These are phyloP conservation scores for Saxophila tyrrhenica DNA, from an alignment of 495 filamentous ascomycete species.

Conservation along the genomic window DNA sequence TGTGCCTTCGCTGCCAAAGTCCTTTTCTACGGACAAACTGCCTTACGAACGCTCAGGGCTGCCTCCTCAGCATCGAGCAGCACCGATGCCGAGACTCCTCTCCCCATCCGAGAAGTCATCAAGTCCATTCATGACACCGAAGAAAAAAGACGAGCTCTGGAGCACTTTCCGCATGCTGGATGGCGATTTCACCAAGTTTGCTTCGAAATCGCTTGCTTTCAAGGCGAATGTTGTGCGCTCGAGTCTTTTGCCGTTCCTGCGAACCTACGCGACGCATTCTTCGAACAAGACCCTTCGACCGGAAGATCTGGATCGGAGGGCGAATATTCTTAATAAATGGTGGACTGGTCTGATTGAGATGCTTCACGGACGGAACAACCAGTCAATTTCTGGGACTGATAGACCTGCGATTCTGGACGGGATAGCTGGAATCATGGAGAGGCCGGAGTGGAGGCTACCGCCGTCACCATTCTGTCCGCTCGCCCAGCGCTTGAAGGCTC, in stretches of 20 bases:
- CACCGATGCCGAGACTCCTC: slow-evolving; percentile 40
- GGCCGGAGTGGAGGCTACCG: slow-evolving; percentile 79
- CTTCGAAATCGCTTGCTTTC: slow-evolving; percentile 60
- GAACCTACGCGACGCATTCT: slow-evolving; percentile 55
- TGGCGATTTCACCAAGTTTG: slow-evolving; percentile 61
- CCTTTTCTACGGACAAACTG: slow-evolving; percentile 49
- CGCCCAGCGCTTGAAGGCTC: slow-evolving; percentile 35
- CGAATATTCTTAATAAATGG: slow-evolving; percentile 84
- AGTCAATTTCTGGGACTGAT: slow-evolving; percentile 64
- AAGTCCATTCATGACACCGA: slow-evolving; percentile 23
- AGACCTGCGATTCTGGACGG: slow-evolving; percentile 75
- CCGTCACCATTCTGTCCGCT: slow-evolving; percentile 54
- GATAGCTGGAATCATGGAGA: slow-evolving; percentile 73
- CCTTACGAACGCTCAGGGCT: slow-evolving; percentile 32
- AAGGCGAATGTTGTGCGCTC: slow-evolving; percentile 73
- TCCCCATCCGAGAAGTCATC: slow-evolving; percentile 27
- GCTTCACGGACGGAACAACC: slow-evolving; percentile 61
- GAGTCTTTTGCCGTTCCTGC: slow-evolving; percentile 73
- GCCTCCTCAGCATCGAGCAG: slow-evolving; percentile 36
- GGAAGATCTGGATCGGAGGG: slow-evolving; percentile 78
- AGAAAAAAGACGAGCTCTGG: slow-evolving; percentile 83
- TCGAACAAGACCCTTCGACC: slow-evolving; percentile 56
- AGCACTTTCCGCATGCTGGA: slow-evolving; percentile 70
- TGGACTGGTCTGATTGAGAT: slow-evolving; percentile 86
- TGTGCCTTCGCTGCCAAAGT: slow-evolving; percentile 44